Evolutionary conservation across 2,329 filamentous ascomycete genomes (phyloP), one percentile per base, ranked within the genome.

Genomic region (Fusarium sp.): DNA sequence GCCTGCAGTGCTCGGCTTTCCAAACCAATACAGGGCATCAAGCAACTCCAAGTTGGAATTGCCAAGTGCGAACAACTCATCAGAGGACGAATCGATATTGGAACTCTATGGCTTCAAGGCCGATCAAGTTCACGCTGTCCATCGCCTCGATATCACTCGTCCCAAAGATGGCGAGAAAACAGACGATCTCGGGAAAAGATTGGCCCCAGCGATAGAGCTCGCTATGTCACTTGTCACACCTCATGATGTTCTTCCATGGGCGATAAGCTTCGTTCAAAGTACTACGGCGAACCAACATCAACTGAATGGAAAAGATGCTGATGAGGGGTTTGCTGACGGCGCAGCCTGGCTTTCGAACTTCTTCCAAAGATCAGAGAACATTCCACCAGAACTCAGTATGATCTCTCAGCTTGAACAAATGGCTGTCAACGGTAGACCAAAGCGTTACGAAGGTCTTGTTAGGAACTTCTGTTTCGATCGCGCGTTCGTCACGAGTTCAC

Each of bases 11-110:
- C 16, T 50, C 3, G 48, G 48, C 0, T 50, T 50, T 7, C 48
- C 16, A 7, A 19, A 39, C 0, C n/a, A 42, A 5, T 52, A 52
- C 37, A 3, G 4, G 6, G 34, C 49, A 3, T 28, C n/a, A 7
- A 13, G 8, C 2, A 11, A 11, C 28, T 41, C 21, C 21, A 8
- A 41, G 18, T 18, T 37, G 8, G 18, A n/a, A 6, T 7, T 21
- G 3, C 6, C 1, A 3, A 16, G 9, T 4, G 2, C 23, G 10
- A 11, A 26, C 4, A 10, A 3, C 11, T 16, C 14, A 19, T 0
- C n/a, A 8, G 14, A 51, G 11, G 1, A 39, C 0, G 4, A 25
- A 12, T 41, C 23, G 4, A 10, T 18, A 5, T 6, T 52, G 2
- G 4, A 42, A 2, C 8, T 42, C 8, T 7, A n/a, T 16, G 49